Percentiles rank a stretch among this genome's conserved stretches.
phyloP scores from a whole-genome alignment of 1,284 basidiomycete species.

The Puccinia polysora region DNA sequence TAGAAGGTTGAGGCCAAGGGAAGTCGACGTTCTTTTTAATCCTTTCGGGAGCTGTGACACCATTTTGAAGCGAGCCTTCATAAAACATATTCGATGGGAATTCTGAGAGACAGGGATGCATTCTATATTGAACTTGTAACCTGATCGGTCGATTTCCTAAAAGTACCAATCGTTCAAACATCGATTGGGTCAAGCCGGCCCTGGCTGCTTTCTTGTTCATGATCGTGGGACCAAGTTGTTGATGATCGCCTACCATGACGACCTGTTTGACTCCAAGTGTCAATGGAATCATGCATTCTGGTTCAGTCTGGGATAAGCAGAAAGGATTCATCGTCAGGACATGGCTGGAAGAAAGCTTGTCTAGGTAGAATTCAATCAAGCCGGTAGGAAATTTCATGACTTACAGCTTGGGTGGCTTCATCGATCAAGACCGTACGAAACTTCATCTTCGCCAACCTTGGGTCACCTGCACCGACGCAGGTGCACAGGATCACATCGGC shows the following conservation, averaged over 20 bases:
- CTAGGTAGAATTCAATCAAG: too few relatives aligned
- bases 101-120: constrained; percentile 98
- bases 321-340: neutral
- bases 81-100: constrained; percentile 99
- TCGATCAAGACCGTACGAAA: constrained; percentile 98
- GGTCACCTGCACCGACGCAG: constrained; percentile 95
- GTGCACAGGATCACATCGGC: constrained; percentile 99
- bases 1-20: constrained; percentile 96
- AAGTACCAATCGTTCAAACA: constrained; percentile 94
- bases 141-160: constrained; percentile 95
- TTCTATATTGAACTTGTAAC: constrained; percentile 98
- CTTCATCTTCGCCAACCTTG: constrained; percentile 89
- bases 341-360: neutral
- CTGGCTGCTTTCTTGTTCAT: constrained; percentile 99
- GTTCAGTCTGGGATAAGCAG: constrained; percentile 51
- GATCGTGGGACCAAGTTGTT: constrained; percentile 97
- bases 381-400: too few relatives aligned
- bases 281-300: constrained; percentile 98
- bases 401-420: constrained; percentile 93
- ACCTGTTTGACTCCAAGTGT: constrained; percentile 98
- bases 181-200: constrained; percentile 91
- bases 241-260: constrained; percentile 95
- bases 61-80: constrained; percentile 97
- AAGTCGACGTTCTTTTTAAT: constrained; percentile 96
- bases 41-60: constrained; percentile 95